Evolutionary conservation across 495 filamentous ascomycete genomes (phyloP).

Genomic region (Amorphotheca resinae): DNA sequence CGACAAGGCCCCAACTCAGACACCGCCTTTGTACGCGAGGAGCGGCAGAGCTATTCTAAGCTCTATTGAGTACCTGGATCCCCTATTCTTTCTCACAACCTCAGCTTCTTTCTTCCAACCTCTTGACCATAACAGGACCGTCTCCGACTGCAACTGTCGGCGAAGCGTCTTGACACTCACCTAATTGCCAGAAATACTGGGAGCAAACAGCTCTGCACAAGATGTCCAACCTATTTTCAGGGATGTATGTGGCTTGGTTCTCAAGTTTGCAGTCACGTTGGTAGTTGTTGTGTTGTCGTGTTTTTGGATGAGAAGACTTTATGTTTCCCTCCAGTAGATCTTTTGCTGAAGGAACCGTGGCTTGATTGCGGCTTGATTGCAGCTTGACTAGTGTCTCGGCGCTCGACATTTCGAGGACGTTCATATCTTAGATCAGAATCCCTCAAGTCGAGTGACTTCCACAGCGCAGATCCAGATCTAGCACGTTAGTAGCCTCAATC

Average conservation of each 20-base stretch:
- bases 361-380: slow-evolving; percentile 1
- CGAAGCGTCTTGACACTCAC: not conserved
- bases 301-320: too few species aligned
- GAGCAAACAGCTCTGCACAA: slow-evolving; percentile 13
- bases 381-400: slow-evolving; percentile 13
- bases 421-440: too few species aligned
- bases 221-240: slow-evolving; percentile 71
- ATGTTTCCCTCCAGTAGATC: too few species aligned
- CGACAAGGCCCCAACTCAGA: not conserved
- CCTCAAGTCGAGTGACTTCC: too few species aligned
- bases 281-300: too few species aligned
- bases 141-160: not conserved
- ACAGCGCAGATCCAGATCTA: too few species aligned
- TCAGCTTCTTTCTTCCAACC: not conserved
- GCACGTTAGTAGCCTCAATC: too few species aligned
- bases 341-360: too few species aligned
- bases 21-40: not conserved
- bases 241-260: slow-evolving; percentile 49
- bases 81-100: not conserved
- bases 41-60: not conserved
- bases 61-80: not conserved
- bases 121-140: slow-evolving; percentile 1
- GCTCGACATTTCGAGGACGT: not conserved
- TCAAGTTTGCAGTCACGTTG: not conserved
- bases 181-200: not conserved